Base-by-base conservation (phyloP, 495 filamentous ascomycete genomes). In the Cercophora samala region DNA sequence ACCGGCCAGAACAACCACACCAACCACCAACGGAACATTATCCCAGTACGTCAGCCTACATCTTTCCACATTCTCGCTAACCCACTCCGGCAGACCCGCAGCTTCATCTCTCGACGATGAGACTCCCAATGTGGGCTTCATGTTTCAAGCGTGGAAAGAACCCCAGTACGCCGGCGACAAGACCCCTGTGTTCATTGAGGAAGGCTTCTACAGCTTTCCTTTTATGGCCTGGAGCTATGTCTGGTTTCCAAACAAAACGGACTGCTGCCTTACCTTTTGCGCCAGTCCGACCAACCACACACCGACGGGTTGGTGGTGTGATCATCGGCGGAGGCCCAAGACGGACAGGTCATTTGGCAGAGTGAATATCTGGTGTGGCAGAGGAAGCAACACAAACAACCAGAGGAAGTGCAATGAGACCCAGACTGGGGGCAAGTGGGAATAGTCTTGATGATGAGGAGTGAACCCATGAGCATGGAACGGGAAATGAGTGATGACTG, bases 261-360 rank as follows among this genome's bases (percentile, higher is more conserved):
- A 52, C 32, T 77, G 73, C 64, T 77, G 75, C 61, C 2, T 72
- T 23, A 74, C 72, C 0, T 74, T 72, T 55, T 77, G 75, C 42
- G 24, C 54, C 2, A 68, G 62, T 60, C 46, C 26, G 32, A 70
- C 64, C 5, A 56, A 56, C 53, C n/a, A 19, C 22, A 68, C 26
- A 4, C 55, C 64, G 0, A 32, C 23, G 13, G 72, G 74, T 0
- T 70, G 22, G 9, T 67, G 65, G 63, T 74, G 74, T 63, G 54
- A 69, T 5, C 9, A 60, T 23, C 42, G 73, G 25, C 53, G 53
- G 4, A 17, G 67, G 51, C 37, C 62, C 0, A 58, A 58, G 9
- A 60, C 69, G 8, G 37, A 55, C 0, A 58, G 17, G 3, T 3
- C 24, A 1, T 73, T 75, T 46, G n/a, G 54, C 0, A 26, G 75